These are phyloP conservation scores for Coemansia sp. DNA, from an alignment of 192 early-diverging fungal species.

Conservation along the genomic window DNA sequence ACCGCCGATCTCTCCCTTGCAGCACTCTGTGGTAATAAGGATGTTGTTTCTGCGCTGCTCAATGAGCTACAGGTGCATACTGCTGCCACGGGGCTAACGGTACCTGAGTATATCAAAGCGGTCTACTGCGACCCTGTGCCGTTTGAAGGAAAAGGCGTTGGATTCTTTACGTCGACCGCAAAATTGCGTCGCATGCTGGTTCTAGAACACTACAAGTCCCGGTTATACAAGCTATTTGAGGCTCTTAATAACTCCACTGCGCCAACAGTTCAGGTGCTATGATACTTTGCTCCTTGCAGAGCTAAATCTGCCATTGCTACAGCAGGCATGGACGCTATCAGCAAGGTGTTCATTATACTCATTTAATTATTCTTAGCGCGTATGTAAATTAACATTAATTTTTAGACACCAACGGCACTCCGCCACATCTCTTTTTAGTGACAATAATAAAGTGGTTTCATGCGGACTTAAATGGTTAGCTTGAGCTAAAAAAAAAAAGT, in stretches of 20 bases:
- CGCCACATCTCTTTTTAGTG: background rate
- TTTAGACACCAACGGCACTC: background rate
- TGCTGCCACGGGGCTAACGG: slow-evolving; percentile 60
- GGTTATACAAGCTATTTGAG: slow-evolving; percentile 56
- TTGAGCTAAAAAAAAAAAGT: background rate
- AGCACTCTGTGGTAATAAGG: slow-evolving; percentile 52
- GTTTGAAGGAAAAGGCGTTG: slow-evolving; percentile 65
- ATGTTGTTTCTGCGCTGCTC: slow-evolving; percentile 59
- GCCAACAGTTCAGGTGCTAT: background rate
- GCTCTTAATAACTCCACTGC: slow-evolving; percentile 31
- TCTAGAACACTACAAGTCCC: slow-evolving; percentile 43
- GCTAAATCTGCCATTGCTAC: background rate
- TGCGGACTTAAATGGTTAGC: too few relatives aligned
- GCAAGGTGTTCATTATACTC: background rate
- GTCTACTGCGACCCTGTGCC: slow-evolving; percentile 64
- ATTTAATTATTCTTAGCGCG: background rate
- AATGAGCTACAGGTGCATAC: slow-evolving; percentile 59
- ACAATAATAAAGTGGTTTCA: too few relatives aligned
- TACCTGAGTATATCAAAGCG: slow-evolving; percentile 74
- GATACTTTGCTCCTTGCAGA: background rate
- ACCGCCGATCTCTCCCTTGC: slow-evolving; percentile 35
- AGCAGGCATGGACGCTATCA: background rate
- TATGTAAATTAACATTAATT: background rate
- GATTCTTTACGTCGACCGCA: slow-evolving; percentile 80
- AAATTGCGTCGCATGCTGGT: slow-evolving; percentile 67